A percentile compares a stretch with the other conserved stretches of the same genome.
phyloP scores from a whole-genome alignment of 164 flowering plant genomes.

The Echeveria elegans region DNA sequence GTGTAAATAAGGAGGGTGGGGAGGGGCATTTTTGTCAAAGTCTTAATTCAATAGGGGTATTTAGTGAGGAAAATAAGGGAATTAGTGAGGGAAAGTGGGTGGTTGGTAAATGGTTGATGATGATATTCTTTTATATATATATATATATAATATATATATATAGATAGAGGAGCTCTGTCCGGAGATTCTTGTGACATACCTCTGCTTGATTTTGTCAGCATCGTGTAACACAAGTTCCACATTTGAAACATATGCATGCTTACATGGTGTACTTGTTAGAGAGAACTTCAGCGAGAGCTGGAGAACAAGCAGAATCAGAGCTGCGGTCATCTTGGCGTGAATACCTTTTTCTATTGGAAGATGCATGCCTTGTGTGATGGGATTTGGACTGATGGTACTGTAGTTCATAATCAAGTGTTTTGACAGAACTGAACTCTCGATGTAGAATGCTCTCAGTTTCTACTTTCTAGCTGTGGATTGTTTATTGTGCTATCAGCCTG shows the following conservation, averaged over 20 bases:
- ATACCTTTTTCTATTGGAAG: slow-evolving; percentile 53
- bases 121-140: no score
- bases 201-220: not conserved
- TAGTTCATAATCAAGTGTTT: no score
- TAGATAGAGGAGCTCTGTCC: no score
- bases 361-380: no score
- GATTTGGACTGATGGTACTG: not conserved
- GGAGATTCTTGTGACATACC: no score
- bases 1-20: no score
- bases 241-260: not conserved
- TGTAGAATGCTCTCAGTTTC: not conserved
- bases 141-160: no score
- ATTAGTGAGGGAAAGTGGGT: no score
- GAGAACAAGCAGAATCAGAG: slow-evolving; percentile 85
- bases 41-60: no score
- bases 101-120: no score
- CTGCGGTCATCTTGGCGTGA: slow-evolving; percentile 69
- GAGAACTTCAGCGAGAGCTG: slow-evolving; percentile 80
- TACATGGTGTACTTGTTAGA: slow-evolving; percentile 23
- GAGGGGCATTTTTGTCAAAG: no score
- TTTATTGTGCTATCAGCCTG: slow-evolving; percentile 20
- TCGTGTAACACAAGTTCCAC: not conserved
- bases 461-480: not conserved
- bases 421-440: not conserved
- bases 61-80: no score